Conservation (phyloP, 2,329 filamentous ascomycete genomes). For the Lecanicillium sp. region DNA sequence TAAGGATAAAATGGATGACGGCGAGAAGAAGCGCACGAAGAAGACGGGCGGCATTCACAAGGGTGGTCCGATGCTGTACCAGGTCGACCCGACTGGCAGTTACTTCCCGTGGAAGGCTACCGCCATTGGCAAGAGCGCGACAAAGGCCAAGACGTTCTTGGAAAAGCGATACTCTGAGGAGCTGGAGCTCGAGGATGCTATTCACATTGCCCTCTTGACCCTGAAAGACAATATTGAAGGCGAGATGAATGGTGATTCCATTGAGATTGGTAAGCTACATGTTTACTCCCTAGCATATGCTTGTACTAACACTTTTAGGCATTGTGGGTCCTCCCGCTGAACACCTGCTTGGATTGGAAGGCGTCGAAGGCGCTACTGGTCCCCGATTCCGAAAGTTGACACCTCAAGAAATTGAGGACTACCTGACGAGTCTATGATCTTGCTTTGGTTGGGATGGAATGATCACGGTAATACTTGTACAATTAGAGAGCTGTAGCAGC, state of each 20-base stretch:
- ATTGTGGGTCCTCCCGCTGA: conserved; percentile 94
- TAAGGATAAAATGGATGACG: conserved; percentile 55
- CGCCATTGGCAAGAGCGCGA: conserved; percentile 96
- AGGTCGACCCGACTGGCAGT: conserved; percentile 96
- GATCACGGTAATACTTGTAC: conserved; percentile 27
- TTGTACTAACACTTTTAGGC: conserved; percentile 42
- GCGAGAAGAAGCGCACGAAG: conserved; percentile 65
- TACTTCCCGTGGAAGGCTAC: conserved; percentile 99
- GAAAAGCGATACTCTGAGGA: conserved; percentile 99
- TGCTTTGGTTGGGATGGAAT: conserved; percentile 7
- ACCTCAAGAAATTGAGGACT: conserved; percentile 98
- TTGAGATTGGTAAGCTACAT: conserved; percentile 75
- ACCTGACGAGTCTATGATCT: conserved; percentile 89
- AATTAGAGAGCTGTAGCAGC: conserved; percentile 37
- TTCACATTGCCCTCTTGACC: conserved; percentile 94
- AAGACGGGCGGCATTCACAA: conserved; percentile 96
- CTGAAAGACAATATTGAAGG: conserved; percentile 99
- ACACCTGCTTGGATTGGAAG: conserved; percentile 84
- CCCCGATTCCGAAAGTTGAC: conserved; percentile 90
- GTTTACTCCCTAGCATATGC: not conserved
- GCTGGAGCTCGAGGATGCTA: conserved; percentile 92
- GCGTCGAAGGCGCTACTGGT: conserved; percentile 75
- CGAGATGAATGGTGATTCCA: conserved; percentile 97
- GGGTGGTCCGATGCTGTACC: conserved; percentile 94
- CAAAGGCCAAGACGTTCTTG: conserved; percentile 96